Percentiles rank a stretch among this genome's conserved stretches.
Evolutionary conservation across 1,139 yeast species (phyloP).

Genomic region (Magnusiomyces suaveolens): DNA sequence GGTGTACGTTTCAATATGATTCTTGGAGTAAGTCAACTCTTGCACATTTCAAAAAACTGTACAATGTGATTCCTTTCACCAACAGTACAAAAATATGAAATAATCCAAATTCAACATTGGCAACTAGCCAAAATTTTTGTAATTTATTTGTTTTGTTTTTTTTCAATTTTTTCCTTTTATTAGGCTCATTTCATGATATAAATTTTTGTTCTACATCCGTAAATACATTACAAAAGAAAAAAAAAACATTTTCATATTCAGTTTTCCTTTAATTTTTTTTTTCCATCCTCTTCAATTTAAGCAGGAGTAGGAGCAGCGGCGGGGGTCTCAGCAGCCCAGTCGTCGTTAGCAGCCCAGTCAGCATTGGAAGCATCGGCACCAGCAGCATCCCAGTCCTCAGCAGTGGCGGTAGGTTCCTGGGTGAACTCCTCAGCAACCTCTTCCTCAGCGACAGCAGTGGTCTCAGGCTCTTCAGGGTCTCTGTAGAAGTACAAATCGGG

Average conservation of each 20-base stretch:
- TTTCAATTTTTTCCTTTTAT: background rate
- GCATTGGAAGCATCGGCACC: slow-evolving; percentile 34
- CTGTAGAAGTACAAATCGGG: slow-evolving; percentile 99
- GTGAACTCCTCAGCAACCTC: slow-evolving; percentile 49
- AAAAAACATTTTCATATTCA: slow-evolving; percentile 25
- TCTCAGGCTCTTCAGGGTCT: slow-evolving; percentile 99
- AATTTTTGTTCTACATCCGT: slow-evolving; percentile 9
- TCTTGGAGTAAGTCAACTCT: too few species aligned
- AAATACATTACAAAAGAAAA: slow-evolving; percentile 7
- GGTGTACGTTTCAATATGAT: too few species aligned
- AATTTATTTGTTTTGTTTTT: too few species aligned
- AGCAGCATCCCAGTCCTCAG: slow-evolving; percentile 73
- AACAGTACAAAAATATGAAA: too few species aligned
- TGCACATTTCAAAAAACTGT: too few species aligned
- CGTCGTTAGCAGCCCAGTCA: slow-evolving; percentile 44
- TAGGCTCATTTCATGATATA: slow-evolving; percentile 2
- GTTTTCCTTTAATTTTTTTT: too few species aligned
- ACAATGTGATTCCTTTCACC: too few species aligned
- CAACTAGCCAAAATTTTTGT: too few species aligned
- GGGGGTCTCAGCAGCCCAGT: slow-evolving; percentile 66
- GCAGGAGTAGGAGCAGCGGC: slow-evolving; percentile 30
- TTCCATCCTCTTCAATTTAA: too few species aligned
- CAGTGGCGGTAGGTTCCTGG: slow-evolving; percentile 55
- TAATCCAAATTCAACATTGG: too few species aligned
- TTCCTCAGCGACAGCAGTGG: slow-evolving; percentile 49